These are phyloP conservation scores for Erythrophleum fordii DNA, from an alignment of 306 rosid species.

Conservation along the genomic window DNA sequence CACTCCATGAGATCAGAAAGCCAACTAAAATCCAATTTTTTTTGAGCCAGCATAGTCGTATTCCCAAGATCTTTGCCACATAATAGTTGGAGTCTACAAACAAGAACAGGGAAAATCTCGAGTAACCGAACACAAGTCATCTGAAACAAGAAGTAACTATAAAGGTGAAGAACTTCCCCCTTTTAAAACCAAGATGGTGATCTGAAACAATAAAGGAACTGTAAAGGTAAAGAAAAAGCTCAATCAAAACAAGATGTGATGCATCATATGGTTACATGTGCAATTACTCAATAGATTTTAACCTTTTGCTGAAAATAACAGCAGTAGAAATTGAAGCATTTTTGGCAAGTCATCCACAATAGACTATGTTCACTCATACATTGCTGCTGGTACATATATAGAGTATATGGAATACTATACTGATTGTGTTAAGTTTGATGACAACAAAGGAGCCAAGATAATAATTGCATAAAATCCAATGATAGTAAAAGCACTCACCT, in stretches of 20 bases:
- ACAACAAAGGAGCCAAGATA: slow-evolving; percentile 9
- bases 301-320: slow-evolving; percentile 6
- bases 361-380: slow-evolving; percentile 14
- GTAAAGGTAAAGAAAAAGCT: slow-evolving; percentile 19
- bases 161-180: slow-evolving; percentile 44
- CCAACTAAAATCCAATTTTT: slow-evolving; percentile 65
- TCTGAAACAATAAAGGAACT: slow-evolving; percentile 33
- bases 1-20: slow-evolving; percentile 83
- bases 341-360: slow-evolving; percentile 17
- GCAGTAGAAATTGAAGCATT: slow-evolving; percentile 15
- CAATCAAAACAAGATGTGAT: slow-evolving; percentile 30
- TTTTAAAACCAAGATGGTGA: no score
- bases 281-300: slow-evolving; percentile 18
- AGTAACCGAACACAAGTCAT: slow-evolving; percentile 97
- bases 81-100: slow-evolving; percentile 52
- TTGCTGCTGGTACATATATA: slow-evolving; percentile 8
- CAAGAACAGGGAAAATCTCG: slow-evolving; percentile 81
- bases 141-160: slow-evolving; percentile 61
- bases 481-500: not conserved
- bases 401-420: no score
- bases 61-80: slow-evolving; percentile 40
- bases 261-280: slow-evolving; percentile 3
- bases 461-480: slow-evolving; percentile 29
- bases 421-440: not conserved
- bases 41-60: slow-evolving; percentile 45